Evolutionary conservation across 495 filamentous ascomycete species (phyloP).

Genomic region (Aspergillus cavernicola): DNA sequence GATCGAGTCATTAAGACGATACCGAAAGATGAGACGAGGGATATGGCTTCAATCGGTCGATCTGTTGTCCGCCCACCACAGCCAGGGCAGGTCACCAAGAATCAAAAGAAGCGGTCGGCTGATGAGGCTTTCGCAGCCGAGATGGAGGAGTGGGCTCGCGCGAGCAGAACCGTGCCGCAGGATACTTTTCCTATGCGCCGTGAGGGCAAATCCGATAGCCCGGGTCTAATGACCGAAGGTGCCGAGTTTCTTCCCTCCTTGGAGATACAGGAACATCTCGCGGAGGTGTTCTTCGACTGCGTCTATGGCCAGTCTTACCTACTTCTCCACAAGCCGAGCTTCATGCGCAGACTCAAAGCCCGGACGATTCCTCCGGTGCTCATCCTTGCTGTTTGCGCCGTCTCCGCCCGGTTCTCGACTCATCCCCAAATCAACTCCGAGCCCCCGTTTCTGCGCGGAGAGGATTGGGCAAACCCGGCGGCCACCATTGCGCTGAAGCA

Average conservation of each 20-base stretch:
- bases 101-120: conserved; percentile 75
- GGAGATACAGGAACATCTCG: conserved; percentile 90
- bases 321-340: conserved; percentile 94
- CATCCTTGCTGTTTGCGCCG: conserved; percentile 85
- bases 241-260: conserved; percentile 78
- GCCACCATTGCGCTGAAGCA: conserved; percentile 77
- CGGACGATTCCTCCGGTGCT: conserved; percentile 78
- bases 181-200: conserved; percentile 55
- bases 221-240: conserved; percentile 71
- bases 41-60: conserved; percentile 60
- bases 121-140: conserved; percentile 86
- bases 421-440: conserved; percentile 81
- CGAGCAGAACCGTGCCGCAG: conserved; percentile 40
- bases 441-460: conserved; percentile 85
- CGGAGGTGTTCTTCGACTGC: conserved; percentile 94
- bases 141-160: conserved; percentile 75
- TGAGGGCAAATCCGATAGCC: conserved; percentile 64
- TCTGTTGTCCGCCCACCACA: conserved; percentile 77
- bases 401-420: conserved; percentile 91
- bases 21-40: conserved; percentile 70
- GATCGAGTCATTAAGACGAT: conserved; percentile 96
- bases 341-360: conserved; percentile 75
- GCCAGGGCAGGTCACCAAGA: conserved; percentile 55
- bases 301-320: conserved; percentile 95
- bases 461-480: conserved; percentile 82